Evolutionary conservation across 129 eudicot genomes (phyloP).

Genomic region (Oenanthe sinensis): DNA sequence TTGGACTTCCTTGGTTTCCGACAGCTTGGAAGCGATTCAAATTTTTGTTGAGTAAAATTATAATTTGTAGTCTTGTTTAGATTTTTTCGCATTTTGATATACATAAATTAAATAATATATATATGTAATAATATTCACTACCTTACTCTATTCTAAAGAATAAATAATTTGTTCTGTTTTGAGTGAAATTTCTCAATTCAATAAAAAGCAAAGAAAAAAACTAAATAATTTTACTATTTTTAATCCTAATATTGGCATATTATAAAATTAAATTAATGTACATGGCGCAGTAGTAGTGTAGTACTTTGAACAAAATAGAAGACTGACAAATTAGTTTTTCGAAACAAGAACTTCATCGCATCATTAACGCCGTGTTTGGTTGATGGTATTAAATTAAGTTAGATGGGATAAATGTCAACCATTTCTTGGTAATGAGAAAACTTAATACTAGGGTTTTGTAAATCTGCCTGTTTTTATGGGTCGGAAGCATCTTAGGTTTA

Average conservation of each 20-base stretch:
- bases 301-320: conserved; percentile 18
- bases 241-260: no score
- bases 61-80: no score
- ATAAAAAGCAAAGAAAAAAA: no score
- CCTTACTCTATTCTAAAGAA: no score
- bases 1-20: conserved; percentile 7
- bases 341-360: conserved; percentile 12
- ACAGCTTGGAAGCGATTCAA: conserved; percentile 14
- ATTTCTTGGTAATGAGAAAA: conserved; percentile 23
- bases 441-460: not conserved
- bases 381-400: conserved; percentile 1
- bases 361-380: conserved; percentile 9
- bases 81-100: not conserved
- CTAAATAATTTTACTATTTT: no score
- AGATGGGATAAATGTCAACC: conserved; percentile 30
- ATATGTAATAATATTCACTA: not conserved
- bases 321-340: conserved; percentile 17
- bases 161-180: no score
- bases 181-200: no score
- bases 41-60: not conserved
- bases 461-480: conserved; percentile 14
- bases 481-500: conserved; percentile 18
- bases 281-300: not conserved
- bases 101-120: not conserved
- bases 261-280: not conserved